phyloP scores from a whole-genome alignment of 768 basidiomycete genomes.

The Termitomyces sp. region DNA sequence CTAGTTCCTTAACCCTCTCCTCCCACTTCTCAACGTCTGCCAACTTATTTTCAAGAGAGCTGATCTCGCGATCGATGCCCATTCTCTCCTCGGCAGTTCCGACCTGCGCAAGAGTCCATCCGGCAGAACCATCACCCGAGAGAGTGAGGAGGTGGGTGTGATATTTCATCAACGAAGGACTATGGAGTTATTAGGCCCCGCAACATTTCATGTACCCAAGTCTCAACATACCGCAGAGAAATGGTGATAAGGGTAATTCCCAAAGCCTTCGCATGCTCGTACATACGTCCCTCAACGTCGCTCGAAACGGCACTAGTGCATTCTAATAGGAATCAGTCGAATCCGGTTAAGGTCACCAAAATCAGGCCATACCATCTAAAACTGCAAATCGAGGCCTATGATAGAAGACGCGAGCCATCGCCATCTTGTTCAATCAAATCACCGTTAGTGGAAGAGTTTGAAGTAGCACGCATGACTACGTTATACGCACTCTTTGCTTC shows the following conservation, averaged over 20 bases:
- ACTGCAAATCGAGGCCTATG: constrained; percentile 82
- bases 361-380: constrained; percentile 65
- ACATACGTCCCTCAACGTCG: constrained; percentile 96
- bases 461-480: not conserved
- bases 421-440: constrained; percentile 54
- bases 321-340: constrained; percentile 42
- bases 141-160: constrained; percentile 86
- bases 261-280: constrained; percentile 84
- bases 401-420: constrained; percentile 90
- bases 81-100: constrained; percentile 73
- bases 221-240: constrained; percentile 65
- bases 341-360: constrained; percentile 5
- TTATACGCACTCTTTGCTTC: constrained; percentile 79
- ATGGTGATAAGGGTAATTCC: constrained; percentile 94
- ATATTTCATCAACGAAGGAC: constrained; percentile 85
- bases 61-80: constrained; percentile 76
- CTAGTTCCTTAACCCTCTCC: constrained; percentile 60
- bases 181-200: constrained; percentile 20
- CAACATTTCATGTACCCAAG: not conserved
- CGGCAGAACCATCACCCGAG: constrained; percentile 64
- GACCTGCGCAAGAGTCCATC: constrained; percentile 71
- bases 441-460: not conserved
- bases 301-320: constrained; percentile 95
- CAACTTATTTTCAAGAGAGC: constrained; percentile 60
- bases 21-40: constrained; percentile 77